These are phyloP conservation scores for Fraxinus quadrangulata DNA, from an alignment of 257 asterid species.

Conservation along the genomic window DNA sequence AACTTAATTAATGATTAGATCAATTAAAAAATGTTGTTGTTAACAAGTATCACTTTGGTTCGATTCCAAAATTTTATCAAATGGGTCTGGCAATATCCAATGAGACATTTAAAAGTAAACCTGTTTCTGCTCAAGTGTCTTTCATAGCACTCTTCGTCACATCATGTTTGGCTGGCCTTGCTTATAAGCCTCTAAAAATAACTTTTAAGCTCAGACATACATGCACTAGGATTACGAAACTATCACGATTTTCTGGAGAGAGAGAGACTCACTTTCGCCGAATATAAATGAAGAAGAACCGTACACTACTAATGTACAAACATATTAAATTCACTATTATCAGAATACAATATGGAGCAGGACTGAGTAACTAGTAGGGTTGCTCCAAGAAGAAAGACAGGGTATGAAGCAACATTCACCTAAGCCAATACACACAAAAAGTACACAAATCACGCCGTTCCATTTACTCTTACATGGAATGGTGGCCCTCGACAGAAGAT, in stretches of 20 bases:
- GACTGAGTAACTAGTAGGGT: not conserved
- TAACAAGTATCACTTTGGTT: too few species aligned
- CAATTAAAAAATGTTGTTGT: too few species aligned
- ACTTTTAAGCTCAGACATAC: not conserved
- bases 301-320: not conserved
- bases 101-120: not conserved
- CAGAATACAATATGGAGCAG: too few species aligned
- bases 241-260: not conserved
- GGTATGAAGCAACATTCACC: constrained; percentile 15
- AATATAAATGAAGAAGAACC: not conserved
- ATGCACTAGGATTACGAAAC: not conserved
- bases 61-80: not conserved
- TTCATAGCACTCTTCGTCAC: not conserved
- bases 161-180: not conserved
- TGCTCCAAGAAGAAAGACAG: not conserved
- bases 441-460: constrained; percentile 49
- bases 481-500: constrained; percentile 97
- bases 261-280: not conserved
- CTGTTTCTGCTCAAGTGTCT: not conserved
- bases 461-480: constrained; percentile 78
- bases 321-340: not conserved
- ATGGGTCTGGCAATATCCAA: not conserved
- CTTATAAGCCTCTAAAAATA: not conserved
- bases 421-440: constrained; percentile 9
- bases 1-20: too few species aligned